These are phyloP conservation scores for Colletotrichum acutatum DNA, from an alignment of 2,329 filamentous ascomycete species.

Conservation along the genomic window DNA sequence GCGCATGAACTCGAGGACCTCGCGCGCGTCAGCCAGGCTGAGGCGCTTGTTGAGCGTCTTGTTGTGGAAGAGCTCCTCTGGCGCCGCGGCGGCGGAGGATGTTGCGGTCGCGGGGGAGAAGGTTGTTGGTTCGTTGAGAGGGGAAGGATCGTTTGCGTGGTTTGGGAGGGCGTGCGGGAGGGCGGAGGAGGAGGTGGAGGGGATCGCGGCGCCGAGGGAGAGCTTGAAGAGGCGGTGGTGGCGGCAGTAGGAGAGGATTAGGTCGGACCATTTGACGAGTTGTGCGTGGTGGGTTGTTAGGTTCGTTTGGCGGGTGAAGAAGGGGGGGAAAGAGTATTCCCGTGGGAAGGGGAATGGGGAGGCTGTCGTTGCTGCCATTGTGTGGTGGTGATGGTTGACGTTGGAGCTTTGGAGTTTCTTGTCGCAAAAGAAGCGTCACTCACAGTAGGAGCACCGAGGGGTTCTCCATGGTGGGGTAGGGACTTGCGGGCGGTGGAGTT, in stretches of 20 bases:
- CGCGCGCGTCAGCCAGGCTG: slow-evolving; percentile 60
- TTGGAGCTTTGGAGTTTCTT: not conserved
- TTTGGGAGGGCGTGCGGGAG: slow-evolving; percentile 43
- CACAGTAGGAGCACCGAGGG: not conserved
- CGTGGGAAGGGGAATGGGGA: slow-evolving; percentile 66
- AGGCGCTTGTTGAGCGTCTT: slow-evolving; percentile 63
- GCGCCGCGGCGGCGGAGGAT: slow-evolving; percentile 55
- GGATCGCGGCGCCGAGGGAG: slow-evolving; percentile 66
- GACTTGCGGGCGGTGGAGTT: not conserved
- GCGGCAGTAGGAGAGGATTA: slow-evolving; percentile 86
- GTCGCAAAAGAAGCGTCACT: not conserved
- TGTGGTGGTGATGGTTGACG: not conserved
- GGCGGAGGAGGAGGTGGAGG: slow-evolving; percentile 57
- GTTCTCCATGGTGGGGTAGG: not conserved
- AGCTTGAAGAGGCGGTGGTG: slow-evolving; percentile 82
- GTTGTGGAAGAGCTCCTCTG: slow-evolving; percentile 68
- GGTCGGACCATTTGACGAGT: slow-evolving; percentile 84
- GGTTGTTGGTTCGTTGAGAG: slow-evolving; percentile 52
- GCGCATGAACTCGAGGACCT: slow-evolving; percentile 69
- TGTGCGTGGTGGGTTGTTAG: slow-evolving; percentile 79
- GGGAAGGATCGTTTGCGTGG: slow-evolving; percentile 48
- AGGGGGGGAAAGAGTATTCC: slow-evolving; percentile 82
- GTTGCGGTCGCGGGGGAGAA: slow-evolving; percentile 43
- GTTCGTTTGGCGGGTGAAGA: slow-evolving; percentile 86
- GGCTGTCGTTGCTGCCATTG: slow-evolving; percentile 14